Evolutionary conservation across 768 basidiomycete species (phyloP).

Genomic region (Russula sp.): DNA sequence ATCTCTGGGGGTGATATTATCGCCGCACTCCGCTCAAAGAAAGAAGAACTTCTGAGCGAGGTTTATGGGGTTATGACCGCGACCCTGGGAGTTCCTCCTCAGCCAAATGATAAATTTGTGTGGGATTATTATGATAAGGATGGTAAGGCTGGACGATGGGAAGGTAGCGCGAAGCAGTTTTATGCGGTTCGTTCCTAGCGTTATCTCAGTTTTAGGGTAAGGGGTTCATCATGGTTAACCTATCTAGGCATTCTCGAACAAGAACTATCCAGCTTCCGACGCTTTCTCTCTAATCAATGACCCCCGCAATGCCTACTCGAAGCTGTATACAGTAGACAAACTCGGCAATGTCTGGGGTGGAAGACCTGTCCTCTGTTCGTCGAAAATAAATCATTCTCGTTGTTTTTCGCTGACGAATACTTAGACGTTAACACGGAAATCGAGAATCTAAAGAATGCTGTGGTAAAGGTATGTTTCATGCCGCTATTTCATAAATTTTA

Average conservation of each 20-base stretch:
- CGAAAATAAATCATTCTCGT: background rate
- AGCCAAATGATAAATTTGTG: slow-evolving; percentile 62
- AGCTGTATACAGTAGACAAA: slow-evolving; percentile 87
- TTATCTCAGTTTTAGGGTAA: slow-evolving; percentile 21
- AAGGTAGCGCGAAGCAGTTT: slow-evolving; percentile 79
- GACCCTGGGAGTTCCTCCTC: slow-evolving; percentile 82
- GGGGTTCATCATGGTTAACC: slow-evolving; percentile 22
- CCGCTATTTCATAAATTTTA: background rate
- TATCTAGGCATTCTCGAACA: slow-evolving; percentile 33
- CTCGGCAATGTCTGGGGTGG: slow-evolving; percentile 93
- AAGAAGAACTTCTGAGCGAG: slow-evolving; percentile 81
- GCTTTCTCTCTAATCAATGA: slow-evolving; percentile 95
- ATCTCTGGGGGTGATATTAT: slow-evolving; percentile 49
- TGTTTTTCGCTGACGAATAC: background rate
- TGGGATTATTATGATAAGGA: slow-evolving; percentile 90
- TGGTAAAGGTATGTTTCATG: slow-evolving; percentile 57
- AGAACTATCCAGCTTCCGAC: slow-evolving; percentile 44
- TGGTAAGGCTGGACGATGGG: slow-evolving; percentile 71
- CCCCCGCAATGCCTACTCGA: slow-evolving; percentile 79
- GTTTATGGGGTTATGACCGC: slow-evolving; percentile 82
- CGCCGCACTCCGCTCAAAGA: slow-evolving; percentile 68
- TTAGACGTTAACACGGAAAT: slow-evolving; percentile 88
- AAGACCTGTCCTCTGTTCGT: slow-evolving; percentile 76
- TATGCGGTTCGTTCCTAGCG: slow-evolving; percentile 44
- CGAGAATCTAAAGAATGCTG: slow-evolving; percentile 73